Evolutionary conservation across 1,284 basidiomycete genomes (phyloP), one percentile per base, ranked within the genome.

Genomic region (Apiotrichum siamense): DNA sequence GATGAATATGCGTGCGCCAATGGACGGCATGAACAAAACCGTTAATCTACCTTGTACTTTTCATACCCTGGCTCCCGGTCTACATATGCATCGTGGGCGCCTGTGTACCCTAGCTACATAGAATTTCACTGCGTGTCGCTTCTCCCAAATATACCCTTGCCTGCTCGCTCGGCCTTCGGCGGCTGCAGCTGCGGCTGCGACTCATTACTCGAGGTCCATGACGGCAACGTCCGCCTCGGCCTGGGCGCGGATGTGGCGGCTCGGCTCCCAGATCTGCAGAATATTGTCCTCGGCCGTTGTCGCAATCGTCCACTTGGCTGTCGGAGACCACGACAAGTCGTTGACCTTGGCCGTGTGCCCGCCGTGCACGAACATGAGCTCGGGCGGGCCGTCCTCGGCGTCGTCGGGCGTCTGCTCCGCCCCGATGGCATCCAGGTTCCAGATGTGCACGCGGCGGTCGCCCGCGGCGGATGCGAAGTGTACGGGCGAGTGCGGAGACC

Each of bases 321-420:
- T 70, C 25, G 69, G 67, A 32, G 62, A 66, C 75, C 76, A 77
- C 17, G 63, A 66, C n/a, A 76, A 53, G 60, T 77, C 76, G 44
- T 70, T 72, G 33, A 73, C 67, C 53, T 74, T 68, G 29, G 70
- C 59, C 9, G 72, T 76, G 62, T 74, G 76, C 27, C 87, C 89
- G 62, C 92, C 91, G 63, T 96, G 91, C 41, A 94, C 81, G 70
- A 97, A 97, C 59, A 96, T 75, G 52, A 96, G 76, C 72, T 97
- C 92, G 4, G 94, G 93, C 4, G 96, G 59, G 7, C 96, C 94
- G 67, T 98, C 94, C 73, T 98, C 96, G 46, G 91, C 88, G 67
- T 98, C 94, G 62, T 98, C 94, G 3, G 94, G 93, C 1, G 89
- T 90, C 72, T 98, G 94, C 73, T 98, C 96, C 45, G 87, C 83